These are phyloP conservation scores for Exidia glandulosa DNA, from an alignment of 768 basidiomycete genomes.

Conservation along the genomic window DNA sequence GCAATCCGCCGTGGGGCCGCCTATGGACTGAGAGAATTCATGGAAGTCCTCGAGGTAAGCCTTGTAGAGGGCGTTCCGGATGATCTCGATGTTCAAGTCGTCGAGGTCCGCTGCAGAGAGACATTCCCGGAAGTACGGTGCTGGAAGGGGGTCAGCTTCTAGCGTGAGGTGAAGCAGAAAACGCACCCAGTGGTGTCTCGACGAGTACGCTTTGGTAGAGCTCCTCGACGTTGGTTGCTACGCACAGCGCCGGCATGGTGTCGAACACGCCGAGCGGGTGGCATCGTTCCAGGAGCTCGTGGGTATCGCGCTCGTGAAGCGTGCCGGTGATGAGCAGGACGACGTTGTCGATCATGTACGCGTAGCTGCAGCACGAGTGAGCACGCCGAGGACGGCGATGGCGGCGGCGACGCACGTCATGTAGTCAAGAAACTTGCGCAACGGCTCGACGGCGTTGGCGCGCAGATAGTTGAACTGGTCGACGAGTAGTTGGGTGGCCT, in stretches of 20 bases:
- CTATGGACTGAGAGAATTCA: conserved; percentile 65
- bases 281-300: conserved; percentile 91
- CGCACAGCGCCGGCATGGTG: conserved; percentile 97
- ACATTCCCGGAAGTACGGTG: conserved; percentile 95
- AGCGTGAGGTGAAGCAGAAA: conserved; percentile 6
- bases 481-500: conserved; percentile 88
- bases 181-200: conserved; percentile 91
- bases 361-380: conserved; percentile 50
- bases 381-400: not conserved
- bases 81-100: conserved; percentile 98
- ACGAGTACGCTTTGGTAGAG: conserved; percentile 93
- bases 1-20: conserved; percentile 78
- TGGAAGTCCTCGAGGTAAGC: conserved; percentile 98
- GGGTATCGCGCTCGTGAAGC: conserved; percentile 91
- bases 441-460: conserved; percentile 80
- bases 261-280: conserved; percentile 96
- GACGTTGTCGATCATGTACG: conserved; percentile 99
- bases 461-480: conserved; percentile 95
- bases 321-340: conserved; percentile 96
- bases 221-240: conserved; percentile 97
- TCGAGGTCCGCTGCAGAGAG: conserved; percentile 92
- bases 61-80: conserved; percentile 98
- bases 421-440: conserved; percentile 92
- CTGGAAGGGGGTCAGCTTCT: conserved; percentile 23
- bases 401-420: conserved; percentile 66